These are phyloP conservation scores for Staphylotrichum tortipilum DNA, from an alignment of 495 filamentous ascomycete genomes.

Conservation along the genomic window DNA sequence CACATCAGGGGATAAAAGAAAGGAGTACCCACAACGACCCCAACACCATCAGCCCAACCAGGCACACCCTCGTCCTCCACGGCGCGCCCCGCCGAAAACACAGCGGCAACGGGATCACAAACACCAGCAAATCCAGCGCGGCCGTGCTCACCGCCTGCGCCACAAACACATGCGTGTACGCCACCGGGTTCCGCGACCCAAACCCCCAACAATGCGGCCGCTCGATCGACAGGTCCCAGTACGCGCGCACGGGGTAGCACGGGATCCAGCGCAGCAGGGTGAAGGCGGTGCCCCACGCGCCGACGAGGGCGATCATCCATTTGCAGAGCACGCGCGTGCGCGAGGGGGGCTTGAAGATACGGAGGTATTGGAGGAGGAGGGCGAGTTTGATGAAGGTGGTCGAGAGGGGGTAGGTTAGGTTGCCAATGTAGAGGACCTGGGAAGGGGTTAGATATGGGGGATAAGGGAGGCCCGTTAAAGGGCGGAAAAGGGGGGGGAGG, in stretches of 20 bases:
- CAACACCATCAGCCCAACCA: conserved; percentile 17
- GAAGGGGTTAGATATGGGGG: neutral
- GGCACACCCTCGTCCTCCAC: conserved; percentile 9
- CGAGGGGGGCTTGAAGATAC: neutral
- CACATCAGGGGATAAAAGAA: conserved; percentile 12
- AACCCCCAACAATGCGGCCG: conserved; percentile 22
- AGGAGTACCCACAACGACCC: no score
- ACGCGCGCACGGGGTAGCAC: conserved; percentile 15
- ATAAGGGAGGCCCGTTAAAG: no score
- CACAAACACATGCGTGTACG: conserved; percentile 13
- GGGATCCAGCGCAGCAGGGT: conserved; percentile 17
- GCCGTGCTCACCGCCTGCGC: conserved; percentile 20
- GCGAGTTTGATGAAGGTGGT: conserved; percentile 25
- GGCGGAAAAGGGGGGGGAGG: neutral
- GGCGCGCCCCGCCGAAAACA: conserved; percentile 16
- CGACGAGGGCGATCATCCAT: conserved; percentile 13
- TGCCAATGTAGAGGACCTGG: conserved; percentile 20
- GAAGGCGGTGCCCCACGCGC: conserved; percentile 20
- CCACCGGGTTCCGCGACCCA: conserved; percentile 12
- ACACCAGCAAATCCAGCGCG: conserved; percentile 20
- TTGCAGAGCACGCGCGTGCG: conserved; percentile 1
- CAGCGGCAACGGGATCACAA: conserved; percentile 19
- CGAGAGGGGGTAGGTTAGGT: conserved; percentile 15
- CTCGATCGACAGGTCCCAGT: conserved; percentile 12
- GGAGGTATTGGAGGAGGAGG: conserved; percentile 24